phyloP scores from a whole-genome alignment of 179 eudicot genomes.

The Carnegiea gigantea region DNA sequence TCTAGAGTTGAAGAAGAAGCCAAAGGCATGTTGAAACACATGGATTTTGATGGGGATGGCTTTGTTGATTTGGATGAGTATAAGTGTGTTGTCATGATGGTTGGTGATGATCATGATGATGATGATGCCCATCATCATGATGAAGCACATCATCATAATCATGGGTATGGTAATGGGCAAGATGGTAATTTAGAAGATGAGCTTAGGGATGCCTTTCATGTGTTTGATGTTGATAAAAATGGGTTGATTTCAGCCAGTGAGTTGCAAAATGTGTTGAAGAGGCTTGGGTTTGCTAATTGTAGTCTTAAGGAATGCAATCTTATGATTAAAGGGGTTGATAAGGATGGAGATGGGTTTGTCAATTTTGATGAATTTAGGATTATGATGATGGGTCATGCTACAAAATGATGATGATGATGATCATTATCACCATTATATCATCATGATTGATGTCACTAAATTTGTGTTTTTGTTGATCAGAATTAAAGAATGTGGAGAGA shows the following conservation, averaged over 20 bases:
- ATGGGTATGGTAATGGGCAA: conserved; percentile 4
- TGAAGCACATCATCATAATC: conserved; percentile 10
- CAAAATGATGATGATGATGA: not conserved
- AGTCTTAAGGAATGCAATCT: conserved; percentile 45
- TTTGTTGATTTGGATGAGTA: conserved; percentile 63
- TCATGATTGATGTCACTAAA: not conserved
- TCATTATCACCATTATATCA: not conserved
- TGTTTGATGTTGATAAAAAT: conserved; percentile 60
- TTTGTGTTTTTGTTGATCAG: not conserved
- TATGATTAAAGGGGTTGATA: conserved; percentile 65
- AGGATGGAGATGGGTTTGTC: conserved; percentile 66
- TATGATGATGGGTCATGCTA: conserved; percentile 47
- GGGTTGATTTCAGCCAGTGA: conserved; percentile 60
- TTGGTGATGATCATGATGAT: not conserved
- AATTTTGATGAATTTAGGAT: conserved; percentile 54
- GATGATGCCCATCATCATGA: conserved; percentile 16
- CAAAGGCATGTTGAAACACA: conserved; percentile 41
- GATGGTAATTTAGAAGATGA: conserved; percentile 28
- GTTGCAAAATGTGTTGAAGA: conserved; percentile 47
- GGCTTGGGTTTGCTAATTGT: conserved; percentile 51
- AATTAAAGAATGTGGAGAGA: not conserved
- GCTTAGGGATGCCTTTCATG: conserved; percentile 52
- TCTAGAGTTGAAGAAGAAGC: conserved; percentile 53
- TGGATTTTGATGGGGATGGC: conserved; percentile 70
- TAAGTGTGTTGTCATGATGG: conserved; percentile 42